Evolutionary conservation across 441 rosid genomes (phyloP).

Genomic region (Hura crepitans): DNA sequence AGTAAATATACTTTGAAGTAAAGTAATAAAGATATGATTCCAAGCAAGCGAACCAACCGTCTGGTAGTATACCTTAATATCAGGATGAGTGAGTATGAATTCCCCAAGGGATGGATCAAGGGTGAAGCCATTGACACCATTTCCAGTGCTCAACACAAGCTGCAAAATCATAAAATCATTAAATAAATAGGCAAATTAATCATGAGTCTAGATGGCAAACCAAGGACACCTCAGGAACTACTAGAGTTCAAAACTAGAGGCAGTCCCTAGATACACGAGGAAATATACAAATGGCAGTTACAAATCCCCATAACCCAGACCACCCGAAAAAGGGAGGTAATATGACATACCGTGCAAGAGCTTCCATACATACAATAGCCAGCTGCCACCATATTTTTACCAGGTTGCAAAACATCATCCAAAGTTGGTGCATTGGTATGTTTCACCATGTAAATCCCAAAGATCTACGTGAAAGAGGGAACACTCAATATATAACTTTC

Average conservation of each 20-base stretch:
- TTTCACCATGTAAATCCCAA: conserved; percentile 79
- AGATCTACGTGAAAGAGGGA: conserved; percentile 57
- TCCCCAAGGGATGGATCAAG: conserved; percentile 97
- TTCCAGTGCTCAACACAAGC: conserved; percentile 89
- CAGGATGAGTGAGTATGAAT: conserved; percentile 93
- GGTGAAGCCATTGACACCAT: conserved; percentile 89
- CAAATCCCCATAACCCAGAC: background rate
- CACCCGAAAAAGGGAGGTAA: background rate
- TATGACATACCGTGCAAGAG: conserved; percentile 79
- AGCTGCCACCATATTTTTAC: conserved; percentile 83
- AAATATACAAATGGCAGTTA: background rate
- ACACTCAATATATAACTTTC: conserved; percentile 27
- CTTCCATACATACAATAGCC: conserved; percentile 99
- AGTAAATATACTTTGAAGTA: background rate
- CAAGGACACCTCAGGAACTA: background rate
- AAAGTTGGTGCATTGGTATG: conserved; percentile 66
- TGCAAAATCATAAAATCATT: conserved; percentile 33
- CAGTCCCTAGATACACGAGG: background rate
- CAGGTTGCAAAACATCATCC: conserved; percentile 84
- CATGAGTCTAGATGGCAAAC: background rate
- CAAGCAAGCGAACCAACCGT: background rate
- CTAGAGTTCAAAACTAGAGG: background rate
- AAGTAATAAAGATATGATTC: background rate
- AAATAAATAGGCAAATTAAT: too few relatives aligned
- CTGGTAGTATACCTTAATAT: conserved; percentile 56